These are phyloP conservation scores for Eucalyptus brandiana DNA, from an alignment of 345 rosid species.

Conservation along the genomic window DNA sequence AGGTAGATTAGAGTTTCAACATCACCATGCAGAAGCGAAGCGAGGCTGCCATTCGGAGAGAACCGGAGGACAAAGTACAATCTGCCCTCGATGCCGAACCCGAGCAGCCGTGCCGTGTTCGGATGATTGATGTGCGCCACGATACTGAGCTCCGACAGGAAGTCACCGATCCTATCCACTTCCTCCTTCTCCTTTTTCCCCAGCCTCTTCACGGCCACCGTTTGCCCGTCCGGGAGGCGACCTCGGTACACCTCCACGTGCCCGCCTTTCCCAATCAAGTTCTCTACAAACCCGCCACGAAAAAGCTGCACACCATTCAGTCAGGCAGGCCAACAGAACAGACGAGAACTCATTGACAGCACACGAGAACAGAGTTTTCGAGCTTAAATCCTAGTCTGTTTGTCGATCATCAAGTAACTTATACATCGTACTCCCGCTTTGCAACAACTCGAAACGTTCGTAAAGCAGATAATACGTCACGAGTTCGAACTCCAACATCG, in stretches of 20 bases:
- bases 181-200: slow-evolving; percentile 32
- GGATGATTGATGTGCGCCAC: slow-evolving; percentile 87
- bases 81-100: slow-evolving; percentile 71
- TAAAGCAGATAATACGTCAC: too few species aligned
- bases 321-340: neutral
- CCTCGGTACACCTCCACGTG: slow-evolving; percentile 91
- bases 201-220: slow-evolving; percentile 89
- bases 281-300: slow-evolving; percentile 17
- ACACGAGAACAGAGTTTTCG: neutral
- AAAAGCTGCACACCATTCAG: neutral
- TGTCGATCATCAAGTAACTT: neutral
- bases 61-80: slow-evolving; percentile 77
- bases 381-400: neutral
- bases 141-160: slow-evolving; percentile 82
- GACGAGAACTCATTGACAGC: neutral
- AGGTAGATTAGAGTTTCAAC: neutral
- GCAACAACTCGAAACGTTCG: too few species aligned
- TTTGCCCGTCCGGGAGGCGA: slow-evolving; percentile 40
- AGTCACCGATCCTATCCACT: slow-evolving; percentile 44
- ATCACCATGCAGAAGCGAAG: slow-evolving; percentile 62
- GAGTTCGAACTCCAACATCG: neutral
- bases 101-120: slow-evolving; percentile 71
- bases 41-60: slow-evolving; percentile 71
- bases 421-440: neutral
- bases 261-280: slow-evolving; percentile 83